Base-by-base conservation (phyloP, 768 basidiomycete genomes). In the Daedaleopsis nitida region DNA sequence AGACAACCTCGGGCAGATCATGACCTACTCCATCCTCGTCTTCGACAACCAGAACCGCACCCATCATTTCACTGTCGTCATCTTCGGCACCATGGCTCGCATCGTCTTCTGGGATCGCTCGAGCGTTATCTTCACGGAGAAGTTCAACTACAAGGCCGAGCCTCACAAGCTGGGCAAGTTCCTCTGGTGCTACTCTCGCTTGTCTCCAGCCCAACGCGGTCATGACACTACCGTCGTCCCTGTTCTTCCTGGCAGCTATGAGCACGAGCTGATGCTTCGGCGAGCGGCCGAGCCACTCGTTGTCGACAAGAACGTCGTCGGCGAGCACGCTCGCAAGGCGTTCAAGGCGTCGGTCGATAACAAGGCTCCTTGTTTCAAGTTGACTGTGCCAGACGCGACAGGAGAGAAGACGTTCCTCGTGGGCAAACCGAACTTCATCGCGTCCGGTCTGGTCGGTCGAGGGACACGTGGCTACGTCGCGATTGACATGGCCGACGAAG, bases 121-220 rank as follows among this genome's bases (percentile, higher is more conserved):
- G 3, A 56, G 62, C 6, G 14, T 57, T 23, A 17, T 58, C 12
- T 43, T 24, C 17, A 54, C 62, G 21, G 37, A 54, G 45, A 48
- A 54, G 53, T 58, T 63, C 34, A 50, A 63, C 57, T 63, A 63
- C 44, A 35, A n/a, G 13, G n/a, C 19, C 45, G 27, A 55, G 3
- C 52, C 52, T 3, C 12, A 50, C 24, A 50, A 24, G n/a, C 56
- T 63, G 17, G 44, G 23, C 21, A 10, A 34, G 1, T 63, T 63
- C 39, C 32, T 63, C 52, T 58, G 57, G 57, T 14, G 52, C n/a
- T 50, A 39, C 37, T 34, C 35, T 4, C 56, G 53, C 8, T 34
- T 58, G 34, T 24, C 52, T 9, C 23, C 53, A 1, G 23, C n/a
- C 14, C n/a, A 43, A 10, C 62, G 55, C 6, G 62, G 62, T 51